A percentile compares a stretch with the other conserved stretches of the same genome.
These are phyloP conservation scores for Ascomycota sp. DNA, from an alignment of 2,329 filamentous ascomycete genomes.

Conservation along the genomic window DNA sequence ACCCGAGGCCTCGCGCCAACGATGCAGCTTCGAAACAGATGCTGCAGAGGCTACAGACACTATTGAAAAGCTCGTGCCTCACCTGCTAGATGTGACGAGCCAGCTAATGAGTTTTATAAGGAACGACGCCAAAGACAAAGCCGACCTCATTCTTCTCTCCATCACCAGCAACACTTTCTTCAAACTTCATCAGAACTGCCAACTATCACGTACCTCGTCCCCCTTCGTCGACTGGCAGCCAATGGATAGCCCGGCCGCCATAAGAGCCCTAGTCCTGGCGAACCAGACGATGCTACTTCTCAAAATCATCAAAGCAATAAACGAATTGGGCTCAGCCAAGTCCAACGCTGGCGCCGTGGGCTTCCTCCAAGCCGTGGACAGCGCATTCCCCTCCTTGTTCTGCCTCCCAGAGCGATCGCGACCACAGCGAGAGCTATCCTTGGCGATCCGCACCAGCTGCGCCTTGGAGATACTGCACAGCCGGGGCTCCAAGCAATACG, in stretches of 20 bases:
- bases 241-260: constrained; percentile 1
- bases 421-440: constrained; percentile 7
- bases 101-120: no score
- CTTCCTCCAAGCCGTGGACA: constrained; percentile 13
- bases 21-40: neutral
- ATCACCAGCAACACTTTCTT: neutral
- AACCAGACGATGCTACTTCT: neutral
- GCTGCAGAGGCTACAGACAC: neutral
- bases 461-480: constrained; percentile 10
- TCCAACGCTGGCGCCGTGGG: constrained; percentile 14
- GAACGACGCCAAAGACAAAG: neutral
- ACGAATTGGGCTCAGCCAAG: constrained; percentile 2
- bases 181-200: neutral
- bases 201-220: neutral
- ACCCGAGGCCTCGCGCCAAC: neutral
- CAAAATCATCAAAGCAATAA: neutral
- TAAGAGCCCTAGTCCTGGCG: constrained; percentile 1
- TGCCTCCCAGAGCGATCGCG: constrained; percentile 3
- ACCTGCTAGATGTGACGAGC: no score
- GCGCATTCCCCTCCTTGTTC: constrained; percentile 11
- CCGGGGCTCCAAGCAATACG: constrained; percentile 1
- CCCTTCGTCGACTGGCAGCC: constrained; percentile 10
- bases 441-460: constrained; percentile 16
- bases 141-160: neutral
- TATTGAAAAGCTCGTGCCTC: no score